Percentiles rank a stretch among this genome's conserved stretches.
These are phyloP conservation scores for Sporothrix euskadiensis DNA, from an alignment of 2,329 filamentous ascomycete genomes.

Conservation along the genomic window DNA sequence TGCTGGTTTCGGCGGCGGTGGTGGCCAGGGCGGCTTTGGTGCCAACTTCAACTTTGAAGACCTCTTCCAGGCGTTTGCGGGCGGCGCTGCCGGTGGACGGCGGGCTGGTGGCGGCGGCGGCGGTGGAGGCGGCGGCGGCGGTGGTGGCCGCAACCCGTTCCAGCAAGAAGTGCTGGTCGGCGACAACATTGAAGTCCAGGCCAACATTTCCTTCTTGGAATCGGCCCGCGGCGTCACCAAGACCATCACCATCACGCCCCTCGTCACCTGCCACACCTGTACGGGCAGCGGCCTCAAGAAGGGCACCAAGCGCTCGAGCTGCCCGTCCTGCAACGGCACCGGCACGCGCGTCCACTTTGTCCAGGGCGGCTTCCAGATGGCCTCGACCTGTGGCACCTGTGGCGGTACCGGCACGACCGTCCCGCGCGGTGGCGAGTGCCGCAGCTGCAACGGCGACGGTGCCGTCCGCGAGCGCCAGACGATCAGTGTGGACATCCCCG, in stretches of 20 bases:
- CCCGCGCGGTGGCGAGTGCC: conserved; percentile 79
- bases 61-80: conserved; percentile 83
- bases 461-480: conserved; percentile 81
- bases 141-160: conserved; percentile 63
- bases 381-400: conserved; percentile 80
- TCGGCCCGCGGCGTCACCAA: conserved; percentile 88
- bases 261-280: conserved; percentile 80
- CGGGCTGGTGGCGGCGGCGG: conserved; percentile 49
- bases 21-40: conserved; percentile 62
- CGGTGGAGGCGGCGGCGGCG: conserved; percentile 48
- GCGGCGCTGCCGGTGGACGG: conserved; percentile 54
- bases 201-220: conserved; percentile 92
- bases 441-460: conserved; percentile 76
- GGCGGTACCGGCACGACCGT: conserved; percentile 74
- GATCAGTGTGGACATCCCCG: conserved; percentile 87
- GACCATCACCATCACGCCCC: conserved; percentile 81
- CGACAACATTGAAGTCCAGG: conserved; percentile 92
- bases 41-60: conserved; percentile 94
- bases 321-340: conserved; percentile 79
- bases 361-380: conserved; percentile 94
- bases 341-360: conserved; percentile 86
- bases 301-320: conserved; percentile 71
- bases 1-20: conserved; percentile 57
- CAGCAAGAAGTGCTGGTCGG: conserved; percentile 81
- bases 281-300: conserved; percentile 80